phyloP scores from a whole-genome alignment of 1,284 basidiomycete species.

The Sporisorium exsertum region DNA sequence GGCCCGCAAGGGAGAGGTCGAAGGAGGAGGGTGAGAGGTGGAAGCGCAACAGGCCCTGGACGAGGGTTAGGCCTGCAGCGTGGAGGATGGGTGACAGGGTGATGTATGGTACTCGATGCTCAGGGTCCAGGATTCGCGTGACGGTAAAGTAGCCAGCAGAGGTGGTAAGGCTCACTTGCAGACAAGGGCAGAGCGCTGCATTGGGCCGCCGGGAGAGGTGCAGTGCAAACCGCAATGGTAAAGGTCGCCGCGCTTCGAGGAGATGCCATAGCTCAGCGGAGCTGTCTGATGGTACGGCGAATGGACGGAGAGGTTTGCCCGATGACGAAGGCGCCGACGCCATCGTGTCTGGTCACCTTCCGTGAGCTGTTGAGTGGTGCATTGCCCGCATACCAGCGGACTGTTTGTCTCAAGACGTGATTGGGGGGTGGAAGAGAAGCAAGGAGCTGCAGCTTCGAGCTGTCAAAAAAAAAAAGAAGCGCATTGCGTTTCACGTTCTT shows the following conservation, averaged over 20 bases:
- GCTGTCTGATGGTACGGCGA: neutral
- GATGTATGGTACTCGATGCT: constrained; percentile 40
- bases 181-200: constrained; percentile 32
- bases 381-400: neutral
- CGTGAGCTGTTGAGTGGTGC: neutral
- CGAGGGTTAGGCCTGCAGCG: constrained; percentile 14
- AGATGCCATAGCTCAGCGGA: constrained; percentile 15
- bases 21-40: constrained; percentile 5
- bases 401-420: neutral
- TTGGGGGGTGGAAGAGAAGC: neutral
- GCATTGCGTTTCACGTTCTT: constrained; percentile 15
- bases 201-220: constrained; percentile 34
- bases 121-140: constrained; percentile 46
- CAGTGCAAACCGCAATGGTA: constrained; percentile 26
- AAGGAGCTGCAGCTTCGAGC: constrained; percentile 7
- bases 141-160: neutral
- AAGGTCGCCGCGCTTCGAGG: constrained; percentile 20
- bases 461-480: constrained; percentile 13
- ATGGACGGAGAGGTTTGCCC: neutral
- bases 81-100: constrained; percentile 32
- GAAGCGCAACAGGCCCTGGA: constrained; percentile 40
- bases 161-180: constrained; percentile 14
- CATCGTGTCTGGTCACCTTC: neutral
- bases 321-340: neutral
- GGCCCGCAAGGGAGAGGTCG: constrained; percentile 29